Evolutionary conservation across 257 asterid species (phyloP).

Genomic region (Plantago elongata): DNA sequence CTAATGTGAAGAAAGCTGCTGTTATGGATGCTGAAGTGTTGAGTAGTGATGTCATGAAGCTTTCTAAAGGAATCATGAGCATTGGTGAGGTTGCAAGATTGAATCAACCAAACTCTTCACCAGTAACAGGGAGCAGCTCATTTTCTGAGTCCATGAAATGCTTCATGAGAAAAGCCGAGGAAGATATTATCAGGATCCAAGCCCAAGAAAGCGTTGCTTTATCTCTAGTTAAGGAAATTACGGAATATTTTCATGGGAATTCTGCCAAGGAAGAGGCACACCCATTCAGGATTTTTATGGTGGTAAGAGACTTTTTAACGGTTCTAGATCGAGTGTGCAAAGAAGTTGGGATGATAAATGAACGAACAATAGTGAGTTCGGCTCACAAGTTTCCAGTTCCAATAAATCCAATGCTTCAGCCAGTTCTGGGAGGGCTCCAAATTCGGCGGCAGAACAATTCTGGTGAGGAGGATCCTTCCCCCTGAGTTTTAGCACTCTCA

Average conservation of each 20-base stretch:
- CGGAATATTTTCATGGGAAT: slow-evolving; percentile 93
- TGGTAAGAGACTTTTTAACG: slow-evolving; percentile 80
- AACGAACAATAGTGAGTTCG: slow-evolving; percentile 63
- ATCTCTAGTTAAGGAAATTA: slow-evolving; percentile 84
- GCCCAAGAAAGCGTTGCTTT: slow-evolving; percentile 78
- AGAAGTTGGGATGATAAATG: slow-evolving; percentile 87
- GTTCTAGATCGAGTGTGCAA: slow-evolving; percentile 83
- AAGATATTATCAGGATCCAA: slow-evolving; percentile 72
- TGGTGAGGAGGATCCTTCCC: slow-evolving; percentile 44
- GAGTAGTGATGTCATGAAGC: slow-evolving; percentile 65
- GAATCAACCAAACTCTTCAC: slow-evolving; percentile 26
- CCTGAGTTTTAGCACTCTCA: slow-evolving; percentile 18
- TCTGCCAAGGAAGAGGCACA: slow-evolving; percentile 93
- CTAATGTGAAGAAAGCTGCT: slow-evolving; percentile 87
- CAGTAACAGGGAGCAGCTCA: slow-evolving; percentile 27
- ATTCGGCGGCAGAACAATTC: slow-evolving; percentile 33
- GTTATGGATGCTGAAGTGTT: slow-evolving; percentile 91
- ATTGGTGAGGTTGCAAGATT: slow-evolving; percentile 42
- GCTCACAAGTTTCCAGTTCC: slow-evolving; percentile 84
- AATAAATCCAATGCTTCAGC: slow-evolving; percentile 79
- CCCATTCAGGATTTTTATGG: slow-evolving; percentile 87
- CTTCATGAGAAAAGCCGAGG: slow-evolving; percentile 64
- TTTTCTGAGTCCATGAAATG: slow-evolving; percentile 45
- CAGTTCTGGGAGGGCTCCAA: slow-evolving; percentile 34
- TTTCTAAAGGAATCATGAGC: slow-evolving; percentile 56